Evolutionary conservation across 352 stramenopile genomes (phyloP), one percentile per base, ranked within the genome.

Genomic region (Phytophthora ohioensis): DNA sequence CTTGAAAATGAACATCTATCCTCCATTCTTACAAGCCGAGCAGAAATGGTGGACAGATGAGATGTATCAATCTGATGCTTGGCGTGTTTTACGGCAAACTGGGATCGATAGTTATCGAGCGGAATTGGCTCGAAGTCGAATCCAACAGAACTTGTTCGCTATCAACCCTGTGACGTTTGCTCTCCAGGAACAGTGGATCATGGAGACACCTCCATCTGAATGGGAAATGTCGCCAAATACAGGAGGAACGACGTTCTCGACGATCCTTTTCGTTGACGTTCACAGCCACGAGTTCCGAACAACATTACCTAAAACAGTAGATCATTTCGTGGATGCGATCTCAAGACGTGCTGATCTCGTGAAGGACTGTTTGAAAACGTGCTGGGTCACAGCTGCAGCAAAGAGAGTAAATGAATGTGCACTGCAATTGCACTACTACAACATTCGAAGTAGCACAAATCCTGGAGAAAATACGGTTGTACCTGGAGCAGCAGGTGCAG

Each of bases 41-140:
- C 84, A 96, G 30, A 91, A 92, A 56, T 97, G 90, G 90, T 98
- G 92, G 92, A 71, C 87, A 10, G 84, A 95, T 49, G 84, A 90
- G 32, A 66, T 57, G 30, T 94, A 97, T 65, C 76, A 79, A 36
- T 90, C 87, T 11, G 71, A 80, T 35, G 76, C 81, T 35, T 98
- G 93, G 93, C 69, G 82, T 11, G 81, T 98, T 34, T 78, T 95
- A 7, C 82, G 94, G 3, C 61, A 85, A 41, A 98, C 94, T 3
- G 87, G 85, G 2, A 67, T 98, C 7, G 74, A 93, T 34, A 72
- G 51, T 17, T 62, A 76, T 11, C 74, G 79, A 38, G 68, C 90
- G 36, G 78, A 83, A 8, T 30, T 80, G 7, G 69, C 83, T 15
- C 76, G 79, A 30, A 69, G 78, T 27, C 62, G 75, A 41, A 72